Conservation (phyloP, 768 basidiomycete species). For the Mycena crocata region DNA sequence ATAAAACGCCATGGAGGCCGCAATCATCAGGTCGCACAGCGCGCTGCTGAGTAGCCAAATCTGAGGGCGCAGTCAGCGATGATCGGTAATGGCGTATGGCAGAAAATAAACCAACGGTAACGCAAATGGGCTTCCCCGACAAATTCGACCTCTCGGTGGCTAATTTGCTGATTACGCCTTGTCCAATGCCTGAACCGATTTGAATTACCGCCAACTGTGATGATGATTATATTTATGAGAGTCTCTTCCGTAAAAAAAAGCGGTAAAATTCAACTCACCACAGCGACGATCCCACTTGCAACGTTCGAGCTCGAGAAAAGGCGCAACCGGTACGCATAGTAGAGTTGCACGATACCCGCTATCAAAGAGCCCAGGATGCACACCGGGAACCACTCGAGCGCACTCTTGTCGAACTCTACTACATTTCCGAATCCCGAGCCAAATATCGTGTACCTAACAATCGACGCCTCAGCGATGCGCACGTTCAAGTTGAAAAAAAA, state of each 20-base stretch:
- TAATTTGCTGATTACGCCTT: constrained; percentile 20
- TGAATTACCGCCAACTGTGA: constrained; percentile 23
- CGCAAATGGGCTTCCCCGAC: constrained; percentile 20
- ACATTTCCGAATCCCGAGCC: constrained; percentile 28
- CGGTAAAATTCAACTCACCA: constrained; percentile 38
- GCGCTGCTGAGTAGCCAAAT: constrained; percentile 50
- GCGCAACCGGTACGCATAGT: constrained; percentile 45
- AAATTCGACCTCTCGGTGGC: constrained; percentile 9
- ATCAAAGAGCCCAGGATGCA: constrained; percentile 20
- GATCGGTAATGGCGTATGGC: too few relatives aligned
- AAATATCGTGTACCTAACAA: constrained; percentile 23
- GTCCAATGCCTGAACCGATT: constrained; percentile 20
- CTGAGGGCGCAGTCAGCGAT: constrained; percentile 19
- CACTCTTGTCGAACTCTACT: constrained; percentile 29
- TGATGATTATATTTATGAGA: constrained; percentile 18
- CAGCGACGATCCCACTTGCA: constrained; percentile 34
- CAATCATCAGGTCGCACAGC: constrained; percentile 46
- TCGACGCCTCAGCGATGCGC: not conserved
- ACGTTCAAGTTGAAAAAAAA: too few relatives aligned
- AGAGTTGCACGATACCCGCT: constrained; percentile 43
- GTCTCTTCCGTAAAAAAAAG: too few relatives aligned
- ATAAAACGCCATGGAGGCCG: constrained; percentile 45
- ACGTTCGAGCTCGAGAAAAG: constrained; percentile 39
- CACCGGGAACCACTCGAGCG: constrained; percentile 33
- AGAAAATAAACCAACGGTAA: not conserved